Conservation (phyloP, 1,284 basidiomycete genomes). For the Cystobasidiaceae sp. region DNA sequence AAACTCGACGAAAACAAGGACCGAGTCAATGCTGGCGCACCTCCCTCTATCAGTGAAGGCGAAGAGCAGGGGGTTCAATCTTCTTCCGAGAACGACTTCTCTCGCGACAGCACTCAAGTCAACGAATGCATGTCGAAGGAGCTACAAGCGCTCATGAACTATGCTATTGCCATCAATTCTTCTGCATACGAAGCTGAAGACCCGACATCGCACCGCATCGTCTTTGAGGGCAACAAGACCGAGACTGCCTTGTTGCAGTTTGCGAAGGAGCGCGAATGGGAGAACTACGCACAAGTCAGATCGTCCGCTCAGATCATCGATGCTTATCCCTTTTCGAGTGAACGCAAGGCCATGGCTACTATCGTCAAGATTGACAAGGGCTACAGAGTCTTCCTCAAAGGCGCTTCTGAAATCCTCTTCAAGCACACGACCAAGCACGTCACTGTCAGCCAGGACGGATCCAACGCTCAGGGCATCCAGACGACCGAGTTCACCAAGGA, state of each 20-base stretch:
- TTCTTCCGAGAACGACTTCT: constrained; percentile 59
- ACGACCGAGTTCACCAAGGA: constrained; percentile 53
- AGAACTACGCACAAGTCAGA: constrained; percentile 59
- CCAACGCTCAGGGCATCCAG: constrained; percentile 44
- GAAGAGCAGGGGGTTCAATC: constrained; percentile 66
- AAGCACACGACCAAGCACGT: constrained; percentile 69
- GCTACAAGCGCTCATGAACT: constrained; percentile 69
- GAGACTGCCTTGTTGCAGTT: constrained; percentile 89
- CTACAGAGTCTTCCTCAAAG: constrained; percentile 74
- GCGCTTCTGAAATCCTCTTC: constrained; percentile 86
- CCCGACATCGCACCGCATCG: constrained; percentile 58
- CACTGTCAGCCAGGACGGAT: constrained; percentile 52
- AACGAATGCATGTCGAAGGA: constrained; percentile 61
- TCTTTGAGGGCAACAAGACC: constrained; percentile 92
- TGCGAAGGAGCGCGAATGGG: constrained; percentile 80
- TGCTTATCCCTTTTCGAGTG: constrained; percentile 91
- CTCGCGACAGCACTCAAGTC: constrained; percentile 70
- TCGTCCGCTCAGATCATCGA: constrained; percentile 62
- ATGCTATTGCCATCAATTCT: constrained; percentile 84
- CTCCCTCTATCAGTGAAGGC: constrained; percentile 59
- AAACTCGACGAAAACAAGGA: constrained; percentile 66
- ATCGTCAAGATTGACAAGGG: constrained; percentile 63
- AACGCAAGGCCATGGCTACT: constrained; percentile 93
- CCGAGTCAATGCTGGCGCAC: constrained; percentile 63
- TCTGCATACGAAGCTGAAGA: constrained; percentile 88